A percentile compares a stretch with the other conserved stretches of the same genome.
Evolutionary conservation across 208 protist genomes (phyloP).

Genomic region (Leishmania lainsoni): DNA sequence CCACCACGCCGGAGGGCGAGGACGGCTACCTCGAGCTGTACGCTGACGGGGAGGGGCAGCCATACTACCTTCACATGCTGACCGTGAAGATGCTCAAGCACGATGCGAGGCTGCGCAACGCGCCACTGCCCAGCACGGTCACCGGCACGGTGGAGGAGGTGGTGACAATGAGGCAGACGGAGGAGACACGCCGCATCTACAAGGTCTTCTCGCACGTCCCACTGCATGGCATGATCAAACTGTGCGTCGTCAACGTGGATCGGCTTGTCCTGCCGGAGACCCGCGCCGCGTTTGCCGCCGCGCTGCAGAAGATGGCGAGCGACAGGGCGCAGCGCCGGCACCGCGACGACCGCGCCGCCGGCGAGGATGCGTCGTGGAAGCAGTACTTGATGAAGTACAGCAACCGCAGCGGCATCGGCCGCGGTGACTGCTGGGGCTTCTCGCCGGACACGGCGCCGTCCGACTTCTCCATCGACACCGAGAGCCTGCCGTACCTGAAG

Average conservation of each 20-base stretch:
- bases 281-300: slow-evolving; percentile 43
- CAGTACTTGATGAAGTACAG: slow-evolving; percentile 66
- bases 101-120: slow-evolving; percentile 60
- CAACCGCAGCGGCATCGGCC: slow-evolving; percentile 1
- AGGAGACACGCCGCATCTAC: slow-evolving; percentile 69
- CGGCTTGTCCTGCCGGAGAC: slow-evolving; percentile 67
- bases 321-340: slow-evolving; percentile 32
- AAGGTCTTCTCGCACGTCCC: slow-evolving; percentile 85
- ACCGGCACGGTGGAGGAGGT: slow-evolving; percentile 63
- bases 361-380: slow-evolving; percentile 69
- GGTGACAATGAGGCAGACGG: slow-evolving; percentile 65
- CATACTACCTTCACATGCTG: slow-evolving; percentile 83
- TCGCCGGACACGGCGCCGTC: slow-evolving; percentile 32
- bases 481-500: slow-evolving; percentile 56
- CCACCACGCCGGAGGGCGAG: background rate
- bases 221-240: slow-evolving; percentile 72
- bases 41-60: slow-evolving; percentile 71
- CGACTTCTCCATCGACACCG: slow-evolving; percentile 59
- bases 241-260: slow-evolving; percentile 75
- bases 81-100: slow-evolving; percentile 79
- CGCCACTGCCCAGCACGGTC: slow-evolving; percentile 51
- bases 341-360: slow-evolving; percentile 28
- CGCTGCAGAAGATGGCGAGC: slow-evolving; percentile 45
- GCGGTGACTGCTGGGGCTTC: slow-evolving; percentile 16
- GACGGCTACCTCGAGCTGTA: slow-evolving; percentile 65